Evolutionary conservation across 1,284 basidiomycete species (phyloP).

Genomic region (Schizophyllum amplum): DNA sequence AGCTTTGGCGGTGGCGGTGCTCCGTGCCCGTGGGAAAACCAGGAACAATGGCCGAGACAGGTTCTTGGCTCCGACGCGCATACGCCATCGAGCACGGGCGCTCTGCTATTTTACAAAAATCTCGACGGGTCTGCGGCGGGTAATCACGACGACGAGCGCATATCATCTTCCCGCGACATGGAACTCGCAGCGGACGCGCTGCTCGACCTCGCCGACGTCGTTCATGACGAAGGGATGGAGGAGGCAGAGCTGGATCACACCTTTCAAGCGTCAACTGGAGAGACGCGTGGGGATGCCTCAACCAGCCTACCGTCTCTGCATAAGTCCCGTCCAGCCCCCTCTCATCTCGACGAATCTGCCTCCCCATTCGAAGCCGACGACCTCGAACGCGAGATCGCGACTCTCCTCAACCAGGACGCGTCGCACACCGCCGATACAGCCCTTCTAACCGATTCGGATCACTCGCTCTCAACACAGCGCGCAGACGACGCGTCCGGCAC

Average conservation of each 20-base stretch:
- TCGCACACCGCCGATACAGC: conserved; percentile 18
- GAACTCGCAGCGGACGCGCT: conserved; percentile 47
- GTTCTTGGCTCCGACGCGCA: background rate
- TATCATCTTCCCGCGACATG: conserved; percentile 27
- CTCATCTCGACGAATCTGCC: conserved; percentile 28
- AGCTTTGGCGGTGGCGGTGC: background rate
- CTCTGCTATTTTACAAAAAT: background rate
- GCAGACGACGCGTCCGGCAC: conserved; percentile 46
- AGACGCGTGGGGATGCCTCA: conserved; percentile 16
- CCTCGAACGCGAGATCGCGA: conserved; percentile 67
- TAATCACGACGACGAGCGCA: background rate
- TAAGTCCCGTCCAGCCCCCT: conserved; percentile 21
- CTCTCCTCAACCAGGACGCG: conserved; percentile 60
- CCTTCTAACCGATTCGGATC: background rate
- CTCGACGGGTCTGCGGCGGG: background rate
- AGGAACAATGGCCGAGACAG: background rate
- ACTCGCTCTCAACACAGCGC: conserved; percentile 26
- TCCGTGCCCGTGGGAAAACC: background rate
- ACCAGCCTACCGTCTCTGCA: conserved; percentile 27
- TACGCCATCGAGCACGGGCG: background rate
- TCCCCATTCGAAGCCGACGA: conserved; percentile 52
- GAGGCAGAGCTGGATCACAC: conserved; percentile 7
- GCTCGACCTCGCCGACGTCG: conserved; percentile 70
- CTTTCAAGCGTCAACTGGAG: background rate
- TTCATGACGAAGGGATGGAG: conserved; percentile 62